Base-by-base conservation (phyloP, 2,329 filamentous ascomycete genomes). In the Aspergillus sp. region DNA sequence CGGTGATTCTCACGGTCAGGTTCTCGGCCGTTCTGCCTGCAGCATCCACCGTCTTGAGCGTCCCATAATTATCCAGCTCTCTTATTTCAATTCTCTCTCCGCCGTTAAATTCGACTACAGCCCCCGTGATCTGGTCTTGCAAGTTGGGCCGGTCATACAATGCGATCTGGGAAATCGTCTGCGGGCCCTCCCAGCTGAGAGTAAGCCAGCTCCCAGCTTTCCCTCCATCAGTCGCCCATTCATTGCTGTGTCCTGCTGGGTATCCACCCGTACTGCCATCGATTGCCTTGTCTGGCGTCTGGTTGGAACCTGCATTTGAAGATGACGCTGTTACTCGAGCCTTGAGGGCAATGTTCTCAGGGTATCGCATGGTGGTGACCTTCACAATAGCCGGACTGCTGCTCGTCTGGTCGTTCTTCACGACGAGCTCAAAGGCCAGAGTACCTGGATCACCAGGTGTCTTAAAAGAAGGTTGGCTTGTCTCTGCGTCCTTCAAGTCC, bases 131-230 rank as follows among this genome's bases (percentile, higher is more conserved):
- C n/a, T 55, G 55, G 35, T 60, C 58, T 15, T 55, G 23, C 15
- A 54, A 25, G 27, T 60, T 57, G 9, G 55, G 51, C 4, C 58
- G 55, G 31, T 58, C 58, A 27, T 55, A 60, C 25, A 58, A 23
- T 25, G 19, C 53, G 15, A 60, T 37, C 25, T 45, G 37, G 2
- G 58, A 58, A 6, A 57, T 44, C 3, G 7, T 43, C 47, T 60
- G 58, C 14, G 55, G 58, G 6, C 14, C 25, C 25, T 27, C 46
- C 58, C 58, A 60, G 37, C 33, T 48, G 12, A 55, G 47, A 3
- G 19, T 58, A 23, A 55, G 41, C 35, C 50, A 55, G 21, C 51
- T 55, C 25, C 55, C 58, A 27, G 51, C 17, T 35, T 47, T 51
- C 7, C 47, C 58, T 12, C 51, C 50, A 4, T 17, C 35, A 14